Conservation (phyloP, 441 rosid species). For the Pelargonium fulgidum region DNA sequence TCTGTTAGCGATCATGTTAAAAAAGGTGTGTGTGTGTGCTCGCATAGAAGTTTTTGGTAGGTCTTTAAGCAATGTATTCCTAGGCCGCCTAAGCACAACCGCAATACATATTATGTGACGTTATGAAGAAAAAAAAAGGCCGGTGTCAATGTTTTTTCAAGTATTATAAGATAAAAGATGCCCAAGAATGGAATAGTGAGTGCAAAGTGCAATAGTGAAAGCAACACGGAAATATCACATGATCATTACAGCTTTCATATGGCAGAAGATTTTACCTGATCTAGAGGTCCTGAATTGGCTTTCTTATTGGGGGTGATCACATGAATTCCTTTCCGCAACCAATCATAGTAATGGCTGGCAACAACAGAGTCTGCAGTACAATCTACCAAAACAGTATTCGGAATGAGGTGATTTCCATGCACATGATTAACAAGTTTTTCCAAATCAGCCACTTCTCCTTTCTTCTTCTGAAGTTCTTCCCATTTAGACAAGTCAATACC, state of each 20-base stretch:
- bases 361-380: constrained; percentile 79
- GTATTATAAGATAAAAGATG: neutral
- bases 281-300: constrained; percentile 93
- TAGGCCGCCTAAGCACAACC: neutral
- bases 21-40: neutral
- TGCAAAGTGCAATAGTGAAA: neutral
- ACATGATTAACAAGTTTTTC: constrained; percentile 70
- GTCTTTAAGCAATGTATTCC: neutral
- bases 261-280: constrained; percentile 40
- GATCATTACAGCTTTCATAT: neutral
- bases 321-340: constrained; percentile 86
- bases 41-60: neutral
- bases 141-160: too few species aligned
- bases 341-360: constrained; percentile 63
- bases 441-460: constrained; percentile 62
- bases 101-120: neutral
- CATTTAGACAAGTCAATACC: constrained; percentile 75
- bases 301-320: constrained; percentile 89
- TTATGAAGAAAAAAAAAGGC: too few species aligned
- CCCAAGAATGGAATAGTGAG: neutral
- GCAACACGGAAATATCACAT: neutral
- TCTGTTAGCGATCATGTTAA: neutral
- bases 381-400: constrained; percentile 81
- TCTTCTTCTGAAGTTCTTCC: constrained; percentile 57
- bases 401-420: constrained; percentile 76